These are phyloP conservation scores for Plectranthus barbatus DNA, from an alignment of 257 asterid genomes.

Conservation along the genomic window DNA sequence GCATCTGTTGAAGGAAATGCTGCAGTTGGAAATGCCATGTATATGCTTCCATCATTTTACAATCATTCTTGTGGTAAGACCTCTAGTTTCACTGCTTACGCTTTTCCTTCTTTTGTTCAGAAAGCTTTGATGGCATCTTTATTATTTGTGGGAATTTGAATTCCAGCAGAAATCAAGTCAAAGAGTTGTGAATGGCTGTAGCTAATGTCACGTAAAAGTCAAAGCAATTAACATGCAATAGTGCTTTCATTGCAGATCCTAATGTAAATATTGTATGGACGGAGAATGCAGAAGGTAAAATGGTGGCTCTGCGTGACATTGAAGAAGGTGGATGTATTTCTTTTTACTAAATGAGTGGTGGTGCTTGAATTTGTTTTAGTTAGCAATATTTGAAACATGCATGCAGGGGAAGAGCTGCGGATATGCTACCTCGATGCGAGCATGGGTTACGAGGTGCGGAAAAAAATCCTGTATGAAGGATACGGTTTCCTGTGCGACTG, in stretches of 20 bases:
- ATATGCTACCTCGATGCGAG: constrained; percentile 85
- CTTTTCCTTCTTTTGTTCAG: not conserved
- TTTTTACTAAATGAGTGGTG: constrained; percentile 1
- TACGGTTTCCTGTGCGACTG: constrained; percentile 76
- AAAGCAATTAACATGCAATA: too few relatives aligned
- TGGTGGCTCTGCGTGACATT: constrained; percentile 68
- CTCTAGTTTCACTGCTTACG: constrained; percentile 7
- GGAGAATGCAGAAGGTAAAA: constrained; percentile 47
- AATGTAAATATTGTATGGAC: constrained; percentile 70
- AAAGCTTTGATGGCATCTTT: not conserved
- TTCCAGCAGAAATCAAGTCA: too few relatives aligned
- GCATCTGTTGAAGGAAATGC: constrained; percentile 71
- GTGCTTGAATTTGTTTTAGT: not conserved
- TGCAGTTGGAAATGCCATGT: constrained; percentile 82
- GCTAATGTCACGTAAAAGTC: not conserved
- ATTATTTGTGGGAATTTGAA: not conserved
- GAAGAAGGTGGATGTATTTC: constrained; percentile 55
- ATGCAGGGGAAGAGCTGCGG: constrained; percentile 71
- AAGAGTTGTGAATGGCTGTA: not conserved
- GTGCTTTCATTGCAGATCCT: constrained; percentile 62
- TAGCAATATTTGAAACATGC: not conserved
- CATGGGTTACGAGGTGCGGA: constrained; percentile 70
- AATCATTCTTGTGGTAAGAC: constrained; percentile 84
- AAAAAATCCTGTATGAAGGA: constrained; percentile 46
- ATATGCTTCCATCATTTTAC: constrained; percentile 78